Evolutionary conservation across 345 rosid genomes (phyloP).

Genomic region (Eucalyptus marginata): DNA sequence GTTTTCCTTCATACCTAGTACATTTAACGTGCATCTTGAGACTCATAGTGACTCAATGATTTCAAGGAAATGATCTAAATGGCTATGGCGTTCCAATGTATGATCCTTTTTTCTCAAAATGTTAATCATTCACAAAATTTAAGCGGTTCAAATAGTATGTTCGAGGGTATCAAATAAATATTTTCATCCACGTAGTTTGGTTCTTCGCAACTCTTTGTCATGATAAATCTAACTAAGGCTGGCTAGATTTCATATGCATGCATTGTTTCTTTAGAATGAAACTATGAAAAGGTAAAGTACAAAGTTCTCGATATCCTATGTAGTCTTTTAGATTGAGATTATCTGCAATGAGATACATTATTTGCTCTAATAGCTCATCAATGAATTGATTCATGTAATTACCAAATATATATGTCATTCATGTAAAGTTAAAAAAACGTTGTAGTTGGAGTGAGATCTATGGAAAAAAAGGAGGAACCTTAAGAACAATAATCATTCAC

Average conservation of each 20-base stretch:
- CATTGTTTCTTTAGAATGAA: neutral
- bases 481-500: neutral
- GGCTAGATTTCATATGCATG: neutral
- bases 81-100: neutral
- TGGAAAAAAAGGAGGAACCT: neutral
- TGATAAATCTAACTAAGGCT: neutral
- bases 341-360: neutral
- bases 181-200: neutral
- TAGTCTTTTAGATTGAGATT: neutral
- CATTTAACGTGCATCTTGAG: neutral
- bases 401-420: neutral
- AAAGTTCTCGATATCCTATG: neutral
- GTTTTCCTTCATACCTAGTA: neutral
- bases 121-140: neutral
- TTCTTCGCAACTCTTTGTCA: neutral
- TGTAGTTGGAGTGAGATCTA: neutral
- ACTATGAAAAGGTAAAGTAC: neutral
- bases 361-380: neutral
- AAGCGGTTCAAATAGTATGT: neutral
- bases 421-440: neutral
- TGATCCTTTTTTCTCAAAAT: neutral
- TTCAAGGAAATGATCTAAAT: neutral
- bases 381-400: neutral
- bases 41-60: neutral
- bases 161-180: neutral